Evolutionary conservation across 2,329 filamentous ascomycete genomes (phyloP).

Genomic region (Colletotrichum echinochloae): DNA sequence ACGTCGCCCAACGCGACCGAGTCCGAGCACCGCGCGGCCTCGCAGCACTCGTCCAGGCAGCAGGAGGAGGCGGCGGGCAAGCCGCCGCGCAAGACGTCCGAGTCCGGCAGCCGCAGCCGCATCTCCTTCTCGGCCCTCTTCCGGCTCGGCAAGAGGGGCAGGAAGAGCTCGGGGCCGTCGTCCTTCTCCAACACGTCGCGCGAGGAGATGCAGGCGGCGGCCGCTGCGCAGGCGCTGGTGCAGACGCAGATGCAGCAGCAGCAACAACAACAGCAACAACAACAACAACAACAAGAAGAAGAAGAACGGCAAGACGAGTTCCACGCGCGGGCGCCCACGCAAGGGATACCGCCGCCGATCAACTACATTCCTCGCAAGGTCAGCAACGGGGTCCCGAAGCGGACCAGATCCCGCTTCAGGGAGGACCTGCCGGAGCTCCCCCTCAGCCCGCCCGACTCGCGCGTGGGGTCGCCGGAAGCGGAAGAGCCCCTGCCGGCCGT

Average conservation of each 20-base stretch:
- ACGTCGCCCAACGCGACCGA: constrained; percentile 60
- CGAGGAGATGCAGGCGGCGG: constrained; percentile 76
- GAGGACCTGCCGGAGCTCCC: constrained; percentile 92
- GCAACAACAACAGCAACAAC: constrained; percentile 50
- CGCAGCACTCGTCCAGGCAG: constrained; percentile 52
- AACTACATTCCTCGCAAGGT: constrained; percentile 51
- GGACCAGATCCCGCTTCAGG: constrained; percentile 90
- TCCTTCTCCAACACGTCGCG: constrained; percentile 94
- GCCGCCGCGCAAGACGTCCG: constrained; percentile 65
- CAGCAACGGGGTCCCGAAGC: constrained; percentile 70
- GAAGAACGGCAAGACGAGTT: neutral
- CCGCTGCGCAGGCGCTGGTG: constrained; percentile 41
- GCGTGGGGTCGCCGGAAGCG: constrained; percentile 81
- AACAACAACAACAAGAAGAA: constrained; percentile 48
- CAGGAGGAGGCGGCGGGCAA: constrained; percentile 66
- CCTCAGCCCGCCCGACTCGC: constrained; percentile 85
- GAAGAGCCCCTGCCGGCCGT: constrained; percentile 56
- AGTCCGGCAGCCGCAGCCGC: constrained; percentile 60
- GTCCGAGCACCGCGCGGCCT: constrained; percentile 52
- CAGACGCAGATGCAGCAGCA: constrained; percentile 48
- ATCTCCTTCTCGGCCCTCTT: constrained; percentile 81
- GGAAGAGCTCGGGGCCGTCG: constrained; percentile 69
- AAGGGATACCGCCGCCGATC: constrained; percentile 61
- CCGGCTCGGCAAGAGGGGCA: constrained; percentile 72
- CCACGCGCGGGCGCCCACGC: constrained; percentile 48